Percentiles rank a stretch among this genome's conserved stretches.
Conservation (phyloP, 1,139 yeast genomes). For the Meyerozyma carpophila region DNA sequence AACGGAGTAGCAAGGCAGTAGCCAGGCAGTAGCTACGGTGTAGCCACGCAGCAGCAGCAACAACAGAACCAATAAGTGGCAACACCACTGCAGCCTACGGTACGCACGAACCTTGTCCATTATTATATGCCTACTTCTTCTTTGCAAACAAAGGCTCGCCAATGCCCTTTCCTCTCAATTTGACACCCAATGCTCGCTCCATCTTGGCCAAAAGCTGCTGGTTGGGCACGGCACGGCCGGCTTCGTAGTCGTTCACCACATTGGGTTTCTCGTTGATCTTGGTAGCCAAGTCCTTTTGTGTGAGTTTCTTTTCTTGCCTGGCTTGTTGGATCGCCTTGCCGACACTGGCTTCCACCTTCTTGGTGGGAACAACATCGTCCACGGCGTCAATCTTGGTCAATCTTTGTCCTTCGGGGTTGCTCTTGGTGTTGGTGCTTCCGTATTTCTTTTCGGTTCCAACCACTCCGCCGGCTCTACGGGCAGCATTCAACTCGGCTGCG, state of each 20-base stretch:
- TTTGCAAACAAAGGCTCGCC: conserved; percentile 85
- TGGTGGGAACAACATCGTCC: conserved; percentile 90
- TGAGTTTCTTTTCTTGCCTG: conserved; percentile 81
- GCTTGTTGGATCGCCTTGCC: conserved; percentile 86
- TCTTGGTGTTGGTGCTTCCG: conserved; percentile 58
- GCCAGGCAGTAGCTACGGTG: too few relatives aligned
- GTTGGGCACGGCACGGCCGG: conserved; percentile 94
- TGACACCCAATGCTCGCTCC: conserved; percentile 91
- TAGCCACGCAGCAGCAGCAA: too few relatives aligned
- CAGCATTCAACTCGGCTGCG: conserved; percentile 78
- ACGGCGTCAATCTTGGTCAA: conserved; percentile 89
- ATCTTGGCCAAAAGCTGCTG: conserved; percentile 90
- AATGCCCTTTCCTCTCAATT: conserved; percentile 92
- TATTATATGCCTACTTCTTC: conserved; percentile 39
- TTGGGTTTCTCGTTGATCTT: conserved; percentile 94
- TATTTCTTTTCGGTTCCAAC: conserved; percentile 92
- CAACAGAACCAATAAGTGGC: too few relatives aligned
- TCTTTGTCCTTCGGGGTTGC: conserved; percentile 90
- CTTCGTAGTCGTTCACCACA: conserved; percentile 92
- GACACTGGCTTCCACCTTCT: conserved; percentile 76
- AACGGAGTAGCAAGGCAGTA: too few relatives aligned
- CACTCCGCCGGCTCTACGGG: conserved; percentile 86
- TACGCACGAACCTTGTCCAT: not conserved
- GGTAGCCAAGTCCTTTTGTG: conserved; percentile 96
- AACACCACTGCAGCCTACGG: not conserved